Percentiles rank a stretch among this genome's conserved stretches.
phyloP scores from a whole-genome alignment of 768 basidiomycete species.

The Nidularia sp. region DNA sequence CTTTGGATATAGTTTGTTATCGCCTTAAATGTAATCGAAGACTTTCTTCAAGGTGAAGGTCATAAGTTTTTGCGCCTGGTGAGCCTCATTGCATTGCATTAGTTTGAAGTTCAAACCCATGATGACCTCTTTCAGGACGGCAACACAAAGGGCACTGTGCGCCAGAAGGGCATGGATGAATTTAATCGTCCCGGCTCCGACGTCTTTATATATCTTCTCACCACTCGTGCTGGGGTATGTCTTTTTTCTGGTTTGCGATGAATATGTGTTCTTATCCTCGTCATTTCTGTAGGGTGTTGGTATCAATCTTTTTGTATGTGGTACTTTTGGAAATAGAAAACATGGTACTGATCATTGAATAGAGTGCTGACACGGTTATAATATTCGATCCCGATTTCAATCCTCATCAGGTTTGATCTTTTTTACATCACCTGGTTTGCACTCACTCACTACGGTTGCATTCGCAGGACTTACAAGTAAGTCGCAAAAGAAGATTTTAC shows the following conservation, averaged over 20 bases:
- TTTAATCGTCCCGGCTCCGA: conserved; percentile 89
- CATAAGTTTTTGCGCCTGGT: conserved; percentile 78
- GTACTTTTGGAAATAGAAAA: not conserved
- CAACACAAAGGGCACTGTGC: conserved; percentile 73
- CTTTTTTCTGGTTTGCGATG: not conserved
- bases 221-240: conserved; percentile 80
- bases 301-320: conserved; percentile 68
- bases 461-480: conserved; percentile 78
- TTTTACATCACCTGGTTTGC: not conserved
- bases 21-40: conserved; percentile 82
- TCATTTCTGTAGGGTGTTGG: conserved; percentile 60
- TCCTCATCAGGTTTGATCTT: conserved; percentile 74
- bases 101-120: not conserved
- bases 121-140: conserved; percentile 62
- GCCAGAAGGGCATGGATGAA: conserved; percentile 93
- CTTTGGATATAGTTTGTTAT: conserved; percentile 70
- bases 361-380: conserved; percentile 91
- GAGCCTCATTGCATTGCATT: conserved; percentile 9
- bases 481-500: conserved; percentile 11
- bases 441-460: not conserved
- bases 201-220: conserved; percentile 85
- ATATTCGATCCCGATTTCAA: conserved; percentile 97
- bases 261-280: not conserved
- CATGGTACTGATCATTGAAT: conserved; percentile 14
- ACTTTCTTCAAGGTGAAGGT: conserved; percentile 81